phyloP scores from a whole-genome alignment of 2,329 filamentous ascomycete species.

The Arthrobotrys conoides region DNA sequence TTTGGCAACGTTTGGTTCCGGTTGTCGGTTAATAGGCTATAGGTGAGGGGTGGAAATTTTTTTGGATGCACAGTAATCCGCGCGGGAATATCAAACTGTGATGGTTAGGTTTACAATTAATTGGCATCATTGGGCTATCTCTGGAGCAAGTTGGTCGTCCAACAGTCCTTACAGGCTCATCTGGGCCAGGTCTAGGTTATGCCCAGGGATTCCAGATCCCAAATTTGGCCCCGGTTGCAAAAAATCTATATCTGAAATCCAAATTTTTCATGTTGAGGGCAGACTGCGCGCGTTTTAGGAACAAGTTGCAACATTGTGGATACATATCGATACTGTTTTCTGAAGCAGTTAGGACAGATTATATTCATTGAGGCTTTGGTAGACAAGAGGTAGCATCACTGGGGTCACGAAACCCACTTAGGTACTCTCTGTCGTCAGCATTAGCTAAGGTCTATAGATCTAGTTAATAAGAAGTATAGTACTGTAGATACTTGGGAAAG shows the following conservation, averaged over 20 bases:
- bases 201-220: slow-evolving; percentile 17
- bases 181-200: neutral
- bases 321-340: neutral
- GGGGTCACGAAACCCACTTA: neutral
- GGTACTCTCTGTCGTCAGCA: neutral
- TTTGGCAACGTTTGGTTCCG: slow-evolving; percentile 1
- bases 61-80: slow-evolving; percentile 23
- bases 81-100: slow-evolving; percentile 24
- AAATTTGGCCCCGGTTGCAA: slow-evolving; percentile 15
- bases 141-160: neutral
- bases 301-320: slow-evolving; percentile 14
- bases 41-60: neutral
- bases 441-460: neutral
- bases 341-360: slow-evolving; percentile 6
- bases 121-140: slow-evolving; percentile 5
- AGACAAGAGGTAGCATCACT: slow-evolving; percentile 1
- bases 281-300: neutral
- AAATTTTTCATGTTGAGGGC: neutral
- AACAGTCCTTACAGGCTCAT: neutral
- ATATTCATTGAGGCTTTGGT: slow-evolving; percentile 21
- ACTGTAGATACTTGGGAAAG: neutral
- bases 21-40: neutral
- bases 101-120: slow-evolving; percentile 4
- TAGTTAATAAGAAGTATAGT: neutral
- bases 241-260: neutral